Percentiles rank a stretch among this genome's conserved stretches.
phyloP scores from a whole-genome alignment of 495 filamentous ascomycete species.

The Parachaetomium inaequale region DNA sequence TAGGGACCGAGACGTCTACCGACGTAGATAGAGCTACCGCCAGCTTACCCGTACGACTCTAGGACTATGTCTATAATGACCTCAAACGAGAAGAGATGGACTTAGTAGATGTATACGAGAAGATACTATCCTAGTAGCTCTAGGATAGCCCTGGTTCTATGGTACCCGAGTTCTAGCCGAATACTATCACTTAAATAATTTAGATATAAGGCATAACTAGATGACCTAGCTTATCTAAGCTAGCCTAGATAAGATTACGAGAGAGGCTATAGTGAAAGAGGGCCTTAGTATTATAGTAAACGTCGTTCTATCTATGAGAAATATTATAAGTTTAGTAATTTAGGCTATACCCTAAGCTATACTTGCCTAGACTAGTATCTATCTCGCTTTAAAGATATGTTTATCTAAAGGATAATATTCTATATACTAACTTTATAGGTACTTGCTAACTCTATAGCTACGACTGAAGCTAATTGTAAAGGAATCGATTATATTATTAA shows the following conservation, averaged over 20 bases:
- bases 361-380: slow-evolving; percentile 5
- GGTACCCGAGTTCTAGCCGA: slow-evolving; percentile 4
- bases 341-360: slow-evolving; percentile 9
- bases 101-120: slow-evolving; percentile 17
- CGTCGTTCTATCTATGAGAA: slow-evolving; percentile 2
- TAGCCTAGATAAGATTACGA: slow-evolving; percentile 14
- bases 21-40: not conserved
- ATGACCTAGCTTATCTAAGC: slow-evolving; percentile 19
- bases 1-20: not conserved
- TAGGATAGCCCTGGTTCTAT: not conserved
- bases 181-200: slow-evolving; percentile 15
- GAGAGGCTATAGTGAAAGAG: slow-evolving; percentile 13
- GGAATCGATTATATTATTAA: slow-evolving; percentile 7
- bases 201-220: slow-evolving; percentile 6
- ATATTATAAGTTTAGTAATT: slow-evolving; percentile 11
- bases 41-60: not conserved
- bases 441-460: slow-evolving; percentile 2
- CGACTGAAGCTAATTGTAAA: slow-evolving; percentile 5
- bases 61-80: not conserved
- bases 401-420: not conserved
- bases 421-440: slow-evolving; percentile 5
- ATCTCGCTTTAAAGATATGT: slow-evolving; percentile 8
- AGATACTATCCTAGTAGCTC: slow-evolving; percentile 18
- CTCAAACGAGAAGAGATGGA: not conserved
- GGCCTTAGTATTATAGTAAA: slow-evolving; percentile 3